These are phyloP conservation scores for Boechera divaricarpa DNA, from an alignment of 345 rosid genomes.

Conservation along the genomic window DNA sequence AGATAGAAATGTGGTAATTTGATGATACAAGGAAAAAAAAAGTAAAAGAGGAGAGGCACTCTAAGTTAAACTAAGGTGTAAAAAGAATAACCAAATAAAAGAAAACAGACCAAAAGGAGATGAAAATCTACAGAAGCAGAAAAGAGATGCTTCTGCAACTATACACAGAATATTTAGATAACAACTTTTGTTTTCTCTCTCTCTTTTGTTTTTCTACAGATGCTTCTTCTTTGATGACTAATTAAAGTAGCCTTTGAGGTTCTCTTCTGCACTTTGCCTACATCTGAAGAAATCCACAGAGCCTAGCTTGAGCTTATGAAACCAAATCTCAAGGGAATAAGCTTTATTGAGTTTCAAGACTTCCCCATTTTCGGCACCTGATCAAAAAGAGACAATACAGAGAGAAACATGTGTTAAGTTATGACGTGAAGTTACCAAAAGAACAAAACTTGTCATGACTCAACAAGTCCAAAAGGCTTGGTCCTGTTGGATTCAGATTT, in stretches of 20 bases:
- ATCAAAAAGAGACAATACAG: neutral
- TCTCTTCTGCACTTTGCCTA: slow-evolving; percentile 31
- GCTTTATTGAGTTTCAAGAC: slow-evolving; percentile 36
- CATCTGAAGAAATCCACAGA: slow-evolving; percentile 41
- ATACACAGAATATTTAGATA: slow-evolving; percentile 37
- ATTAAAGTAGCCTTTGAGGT: slow-evolving; percentile 38
- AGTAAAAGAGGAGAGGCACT: slow-evolving; percentile 29
- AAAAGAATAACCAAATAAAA: slow-evolving; percentile 19
- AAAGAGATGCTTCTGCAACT: slow-evolving; percentile 42
- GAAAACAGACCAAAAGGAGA: slow-evolving; percentile 29
- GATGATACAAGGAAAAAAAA: slow-evolving; percentile 26
- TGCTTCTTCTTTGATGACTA: slow-evolving; percentile 42
- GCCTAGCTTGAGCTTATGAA: slow-evolving; percentile 37
- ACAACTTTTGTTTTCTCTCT: slow-evolving; percentile 30
- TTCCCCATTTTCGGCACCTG: slow-evolving; percentile 49
- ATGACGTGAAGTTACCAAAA: neutral
- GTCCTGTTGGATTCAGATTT: neutral
- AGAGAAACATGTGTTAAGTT: neutral
- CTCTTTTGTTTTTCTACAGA: slow-evolving; percentile 31
- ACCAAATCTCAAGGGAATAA: slow-evolving; percentile 25
- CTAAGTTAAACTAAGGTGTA: slow-evolving; percentile 38
- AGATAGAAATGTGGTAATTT: slow-evolving; percentile 31
- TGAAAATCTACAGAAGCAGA: slow-evolving; percentile 35
- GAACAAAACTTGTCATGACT: slow-evolving; percentile 4
- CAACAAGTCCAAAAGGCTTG: neutral